Base-by-base conservation (phyloP, 2,329 filamentous ascomycete species). In the Seiridium cupressi region DNA sequence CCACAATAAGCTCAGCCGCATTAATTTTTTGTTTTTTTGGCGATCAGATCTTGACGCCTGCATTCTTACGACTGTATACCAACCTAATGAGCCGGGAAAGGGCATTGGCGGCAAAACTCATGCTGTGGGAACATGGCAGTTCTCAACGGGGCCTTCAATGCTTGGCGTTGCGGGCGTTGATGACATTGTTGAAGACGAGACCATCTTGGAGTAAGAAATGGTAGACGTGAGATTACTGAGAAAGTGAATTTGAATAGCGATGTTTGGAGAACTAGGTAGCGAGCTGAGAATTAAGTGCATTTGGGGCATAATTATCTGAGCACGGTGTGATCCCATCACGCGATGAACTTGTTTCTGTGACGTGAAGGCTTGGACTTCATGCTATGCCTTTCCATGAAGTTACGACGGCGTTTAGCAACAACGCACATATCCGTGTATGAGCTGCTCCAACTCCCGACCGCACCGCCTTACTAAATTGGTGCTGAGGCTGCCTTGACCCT, bases 61-160 rank as follows among this genome's bases (percentile, higher is more conserved):
- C 51, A 42, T 55, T 44, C 40, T 55, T 42, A 55, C 51, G 51
- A 55, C 13, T 55, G 51, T 55, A 55, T 31, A 55, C 42, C 51
- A 55, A 51, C 5, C 38, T 55, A 44, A 55, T 55, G 51, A 55
- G 51, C 51, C 13, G 9, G 49, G 11, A 38, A 13, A 55, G 31
- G 51, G 51, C 36, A 38, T 55, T 55, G 51, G 51, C 32, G 51
- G 51, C 51, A 55, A 18, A 13, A 31, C 51, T 34, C 11, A 13
- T n/a, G n/a, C 34, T 34, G 10, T n/a, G 18, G 32, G 35, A n/a
- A 53, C 26, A 13, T 8, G 35, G 35, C 49, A 38, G n/a, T 31
- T n/a, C 35, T 34, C 9, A 36, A 38, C 11, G 49, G 32, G 7
- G 49, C 35, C 38, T 53, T 53, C 9, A 53, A 44, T 42, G 9